Base-by-base conservation (phyloP, 129 eudicot species). In the Ambrosia trifida region DNA sequence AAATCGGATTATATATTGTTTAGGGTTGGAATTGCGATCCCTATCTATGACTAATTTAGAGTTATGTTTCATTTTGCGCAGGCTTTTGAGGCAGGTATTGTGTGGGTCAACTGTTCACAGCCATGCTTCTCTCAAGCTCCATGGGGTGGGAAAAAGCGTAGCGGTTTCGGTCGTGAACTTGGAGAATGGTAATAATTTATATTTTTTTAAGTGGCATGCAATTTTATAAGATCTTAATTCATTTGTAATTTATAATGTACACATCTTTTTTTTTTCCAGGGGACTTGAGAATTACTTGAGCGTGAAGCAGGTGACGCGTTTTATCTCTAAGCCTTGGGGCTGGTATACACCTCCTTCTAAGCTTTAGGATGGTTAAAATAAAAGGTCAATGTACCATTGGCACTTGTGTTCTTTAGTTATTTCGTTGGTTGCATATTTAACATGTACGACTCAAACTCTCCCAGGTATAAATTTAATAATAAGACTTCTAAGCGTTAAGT, bases 121-220 rank as follows among this genome's bases (percentile, higher is more conserved):
- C 99, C 99, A 12, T 90, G 97, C 82, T 95, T 95, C 83, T 85
- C 84, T 59, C 99, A 95, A 83, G 97, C 97, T 82, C 99, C 99
- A 11, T 95, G 99, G 99, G 99, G 99, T 38, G 99, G 99, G 58
- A 95, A 79, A 64, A 95, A 90, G 64, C 97, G 94, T 20, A 95
- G 99, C 72, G 99, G 99, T 67, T 95, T 95, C 64, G 99, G 99
- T 24, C 99, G 97, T 30, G 99, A 95, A 74, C 87, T 95, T 1
- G 99, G 99, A 46, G 97, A 95, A 90, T 83, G 99, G 99, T 95
- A 95, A 81, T 50, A 17, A 3, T 13, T 18, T n/a, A n/a, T n/a
- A 61, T 30, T 12, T 56, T n/a, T 14, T 18, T 3, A n/a, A 40
- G 9, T 5, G 4, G 1, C 38, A 9, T 59, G 1, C 31, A 13